Evolutionary conservation across 805 yeast genomes (phyloP).

Genomic region (Ogataea ramenticola): DNA sequence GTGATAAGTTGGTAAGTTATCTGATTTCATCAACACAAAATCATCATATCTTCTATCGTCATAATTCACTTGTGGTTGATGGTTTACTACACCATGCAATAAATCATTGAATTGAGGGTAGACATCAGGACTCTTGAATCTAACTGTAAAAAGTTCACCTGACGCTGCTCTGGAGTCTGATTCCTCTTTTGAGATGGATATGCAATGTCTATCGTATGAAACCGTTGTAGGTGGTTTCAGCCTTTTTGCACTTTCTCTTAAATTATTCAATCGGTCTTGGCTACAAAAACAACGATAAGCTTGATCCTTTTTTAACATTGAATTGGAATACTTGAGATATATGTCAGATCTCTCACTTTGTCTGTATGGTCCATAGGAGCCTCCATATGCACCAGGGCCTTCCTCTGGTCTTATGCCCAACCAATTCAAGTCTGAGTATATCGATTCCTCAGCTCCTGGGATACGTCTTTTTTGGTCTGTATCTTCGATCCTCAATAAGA

Average conservation of each 20-base stretch:
- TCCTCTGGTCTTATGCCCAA: slow-evolving; percentile 73
- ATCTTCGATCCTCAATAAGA: slow-evolving; percentile 80
- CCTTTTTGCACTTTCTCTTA: slow-evolving; percentile 66
- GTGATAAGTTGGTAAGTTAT: slow-evolving; percentile 93
- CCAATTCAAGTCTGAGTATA: slow-evolving; percentile 73
- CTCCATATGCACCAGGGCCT: slow-evolving; percentile 66
- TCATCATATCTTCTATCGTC: slow-evolving; percentile 80
- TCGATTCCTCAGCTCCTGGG: slow-evolving; percentile 73
- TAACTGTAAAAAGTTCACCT: slow-evolving; percentile 43
- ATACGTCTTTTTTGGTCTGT: slow-evolving; percentile 82
- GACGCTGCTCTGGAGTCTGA: slow-evolving; percentile 27
- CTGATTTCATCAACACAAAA: slow-evolving; percentile 84
- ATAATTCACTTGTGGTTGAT: slow-evolving; percentile 73
- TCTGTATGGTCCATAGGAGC: slow-evolving; percentile 79
- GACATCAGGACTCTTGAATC: slow-evolving; percentile 68
- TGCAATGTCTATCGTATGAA: slow-evolving; percentile 84
- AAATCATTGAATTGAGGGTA: slow-evolving; percentile 68
- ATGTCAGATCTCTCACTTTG: slow-evolving; percentile 75
- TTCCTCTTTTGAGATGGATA: slow-evolving; percentile 33
- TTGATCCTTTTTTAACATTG: slow-evolving; percentile 51
- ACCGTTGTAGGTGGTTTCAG: slow-evolving; percentile 86
- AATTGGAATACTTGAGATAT: slow-evolving; percentile 52
- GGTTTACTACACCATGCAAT: slow-evolving; percentile 67
- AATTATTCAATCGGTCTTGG: slow-evolving; percentile 60
- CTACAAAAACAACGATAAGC: slow-evolving; percentile 89